Percentiles rank a stretch among this genome's conserved stretches.
Conservation (phyloP, 139 green algal species). For the Haematococcus sp. region DNA sequence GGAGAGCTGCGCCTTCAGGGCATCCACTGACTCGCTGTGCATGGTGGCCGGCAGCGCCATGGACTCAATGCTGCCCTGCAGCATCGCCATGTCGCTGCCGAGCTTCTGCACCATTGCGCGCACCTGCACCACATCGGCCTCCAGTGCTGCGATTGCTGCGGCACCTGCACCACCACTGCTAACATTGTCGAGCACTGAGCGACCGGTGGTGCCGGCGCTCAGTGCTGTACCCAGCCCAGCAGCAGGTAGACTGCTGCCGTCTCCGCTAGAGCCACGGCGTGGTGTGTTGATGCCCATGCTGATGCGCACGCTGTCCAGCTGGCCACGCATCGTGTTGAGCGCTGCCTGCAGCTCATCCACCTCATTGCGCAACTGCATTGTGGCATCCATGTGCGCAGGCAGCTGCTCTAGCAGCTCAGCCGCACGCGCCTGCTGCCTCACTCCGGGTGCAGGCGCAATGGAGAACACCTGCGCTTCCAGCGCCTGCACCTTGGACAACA, state of each 20-base stretch:
- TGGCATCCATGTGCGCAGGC: no score
- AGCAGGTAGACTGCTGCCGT: no score
- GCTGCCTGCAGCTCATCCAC: neutral
- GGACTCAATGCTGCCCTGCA: neutral
- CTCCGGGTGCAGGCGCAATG: no score
- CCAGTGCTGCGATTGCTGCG: constrained; percentile 13
- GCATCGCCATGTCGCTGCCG: neutral
- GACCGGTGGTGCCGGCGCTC: no score
- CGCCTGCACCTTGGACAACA: neutral
- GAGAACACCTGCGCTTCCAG: neutral
- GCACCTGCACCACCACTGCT: neutral
- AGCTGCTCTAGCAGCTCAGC: no score
- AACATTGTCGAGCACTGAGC: no score
- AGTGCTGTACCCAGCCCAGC: no score
- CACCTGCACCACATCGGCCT: constrained; percentile 12
- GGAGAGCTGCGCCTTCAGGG: no score
- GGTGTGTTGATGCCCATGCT: neutral
- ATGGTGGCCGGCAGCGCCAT: no score
- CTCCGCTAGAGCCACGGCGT: neutral
- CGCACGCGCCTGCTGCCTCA: no score
- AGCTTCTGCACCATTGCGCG: neutral
- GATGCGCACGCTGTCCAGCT: constrained; percentile 1
- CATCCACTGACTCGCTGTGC: no score
- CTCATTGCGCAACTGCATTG: no score
- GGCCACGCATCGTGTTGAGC: neutral